These are phyloP conservation scores for Lepidium africanum DNA, from an alignment of 345 rosid species.

Conservation along the genomic window DNA sequence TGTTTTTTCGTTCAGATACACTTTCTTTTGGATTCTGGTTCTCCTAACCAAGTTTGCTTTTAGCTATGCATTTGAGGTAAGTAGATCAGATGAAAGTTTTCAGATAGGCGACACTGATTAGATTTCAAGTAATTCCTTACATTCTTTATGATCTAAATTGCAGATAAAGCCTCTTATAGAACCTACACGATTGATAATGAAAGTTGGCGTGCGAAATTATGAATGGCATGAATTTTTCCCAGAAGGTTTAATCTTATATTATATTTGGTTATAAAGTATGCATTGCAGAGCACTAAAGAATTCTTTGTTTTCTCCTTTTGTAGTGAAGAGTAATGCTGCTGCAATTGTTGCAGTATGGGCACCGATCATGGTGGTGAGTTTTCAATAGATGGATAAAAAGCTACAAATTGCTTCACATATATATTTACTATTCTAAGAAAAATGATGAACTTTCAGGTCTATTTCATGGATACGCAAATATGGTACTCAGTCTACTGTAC, in stretches of 20 bases:
- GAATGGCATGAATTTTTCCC: constrained; percentile 94
- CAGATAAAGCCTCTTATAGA: constrained; percentile 85
- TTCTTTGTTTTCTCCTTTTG: constrained; percentile 6
- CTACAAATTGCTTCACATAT: neutral
- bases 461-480: constrained; percentile 96
- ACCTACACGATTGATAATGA: constrained; percentile 77
- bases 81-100: constrained; percentile 5
- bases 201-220: constrained; percentile 55
- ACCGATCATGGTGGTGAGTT: constrained; percentile 86
- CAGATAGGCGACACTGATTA: neutral
- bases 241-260: constrained; percentile 38
- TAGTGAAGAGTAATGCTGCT: constrained; percentile 85
- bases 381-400: neutral
- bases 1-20: constrained; percentile 47
- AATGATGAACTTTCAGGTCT: constrained; percentile 46
- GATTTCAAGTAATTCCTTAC: neutral
- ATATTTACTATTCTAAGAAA: neutral
- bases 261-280: neutral
- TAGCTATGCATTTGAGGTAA: constrained; percentile 90
- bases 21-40: constrained; percentile 80
- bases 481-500: constrained; percentile 98
- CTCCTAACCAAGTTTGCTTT: constrained; percentile 61
- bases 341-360: constrained; percentile 93
- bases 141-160: constrained; percentile 19
- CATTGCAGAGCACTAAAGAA: constrained; percentile 8